phyloP scores from a whole-genome alignment of 352 stramenopile genomes.

The Phytopythium mirpurense region DNA sequence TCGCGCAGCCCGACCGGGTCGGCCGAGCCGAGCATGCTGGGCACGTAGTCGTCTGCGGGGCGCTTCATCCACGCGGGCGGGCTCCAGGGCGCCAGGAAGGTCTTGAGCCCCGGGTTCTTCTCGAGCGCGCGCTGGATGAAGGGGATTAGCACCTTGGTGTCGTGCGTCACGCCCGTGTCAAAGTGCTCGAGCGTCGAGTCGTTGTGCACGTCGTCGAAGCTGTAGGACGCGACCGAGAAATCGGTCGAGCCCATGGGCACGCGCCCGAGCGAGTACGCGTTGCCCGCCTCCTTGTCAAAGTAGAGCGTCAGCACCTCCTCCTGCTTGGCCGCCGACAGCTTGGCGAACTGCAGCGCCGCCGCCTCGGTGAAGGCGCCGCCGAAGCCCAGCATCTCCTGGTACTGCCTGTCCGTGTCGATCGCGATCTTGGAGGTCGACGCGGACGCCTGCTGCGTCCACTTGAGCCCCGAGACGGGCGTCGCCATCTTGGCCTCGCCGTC shows the following conservation, averaged over 20 bases:
- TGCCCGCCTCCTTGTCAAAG: slow-evolving; percentile 77
- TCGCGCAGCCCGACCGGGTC: slow-evolving; percentile 42
- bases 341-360: slow-evolving; percentile 82
- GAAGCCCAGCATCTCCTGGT: slow-evolving; percentile 87
- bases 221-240: slow-evolving; percentile 86
- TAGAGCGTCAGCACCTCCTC: slow-evolving; percentile 84
- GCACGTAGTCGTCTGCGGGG: slow-evolving; percentile 29
- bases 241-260: slow-evolving; percentile 91
- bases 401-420: slow-evolving; percentile 47
- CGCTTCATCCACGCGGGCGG: slow-evolving; percentile 88
- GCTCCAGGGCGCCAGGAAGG: slow-evolving; percentile 88
- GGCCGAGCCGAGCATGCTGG: slow-evolving; percentile 60
- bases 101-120: slow-evolving; percentile 63
- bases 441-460: slow-evolving; percentile 24
- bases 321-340: slow-evolving; percentile 71
- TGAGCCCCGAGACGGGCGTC: slow-evolving; percentile 37
- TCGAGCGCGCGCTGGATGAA: slow-evolving; percentile 73
- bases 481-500: slow-evolving; percentile 62
- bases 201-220: slow-evolving; percentile 71
- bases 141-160: slow-evolving; percentile 79
- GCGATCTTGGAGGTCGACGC: slow-evolving; percentile 29
- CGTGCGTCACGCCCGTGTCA: slow-evolving; percentile 61
- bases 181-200: slow-evolving; percentile 80
- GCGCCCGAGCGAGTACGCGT: slow-evolving; percentile 84
- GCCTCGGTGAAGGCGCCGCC: slow-evolving; percentile 92